Percentiles rank a stretch among this genome's conserved stretches.
phyloP scores from a whole-genome alignment of 495 filamentous ascomycete genomes.

The Astrocystis sublimbata region DNA sequence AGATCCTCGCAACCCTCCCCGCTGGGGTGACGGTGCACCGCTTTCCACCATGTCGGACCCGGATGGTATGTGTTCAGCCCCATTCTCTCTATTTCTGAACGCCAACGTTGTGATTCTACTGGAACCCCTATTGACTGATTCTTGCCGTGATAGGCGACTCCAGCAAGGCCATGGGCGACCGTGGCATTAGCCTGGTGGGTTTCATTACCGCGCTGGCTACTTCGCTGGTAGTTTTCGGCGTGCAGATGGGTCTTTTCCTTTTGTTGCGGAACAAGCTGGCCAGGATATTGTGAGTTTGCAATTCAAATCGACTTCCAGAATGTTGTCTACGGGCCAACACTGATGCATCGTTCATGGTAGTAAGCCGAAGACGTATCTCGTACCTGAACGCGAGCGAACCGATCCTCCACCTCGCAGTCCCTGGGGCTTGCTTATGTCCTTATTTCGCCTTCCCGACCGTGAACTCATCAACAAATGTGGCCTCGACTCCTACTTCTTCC shows the following conservation, averaged over 20 bases:
- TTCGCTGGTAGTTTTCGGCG: conserved; percentile 72
- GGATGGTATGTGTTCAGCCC: conserved; percentile 24
- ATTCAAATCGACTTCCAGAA: background rate
- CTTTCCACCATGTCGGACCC: conserved; percentile 22
- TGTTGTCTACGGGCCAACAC: conserved; percentile 4
- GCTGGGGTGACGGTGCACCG: background rate
- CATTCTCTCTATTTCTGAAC: background rate
- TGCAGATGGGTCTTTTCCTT: conserved; percentile 75
- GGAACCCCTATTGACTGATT: background rate
- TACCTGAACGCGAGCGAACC: conserved; percentile 82
- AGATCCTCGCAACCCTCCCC: background rate
- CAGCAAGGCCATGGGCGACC: conserved; percentile 40
- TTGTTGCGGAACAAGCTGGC: conserved; percentile 74
- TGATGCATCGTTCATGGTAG: conserved; percentile 38
- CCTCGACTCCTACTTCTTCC: conserved; percentile 96
- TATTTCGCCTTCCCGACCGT: conserved; percentile 77
- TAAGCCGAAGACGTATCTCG: conserved; percentile 87
- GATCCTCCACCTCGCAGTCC: conserved; percentile 68
- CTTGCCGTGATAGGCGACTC: conserved; percentile 10
- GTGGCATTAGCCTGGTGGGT: conserved; percentile 59
- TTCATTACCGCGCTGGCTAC: conserved; percentile 77
- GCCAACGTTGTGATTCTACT: background rate
- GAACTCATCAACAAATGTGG: conserved; percentile 95
- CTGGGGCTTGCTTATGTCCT: conserved; percentile 66
- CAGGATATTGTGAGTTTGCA: conserved; percentile 75